Conservation (phyloP, 2,329 filamentous ascomycete species). For the Pseudocercospora musae region DNA sequence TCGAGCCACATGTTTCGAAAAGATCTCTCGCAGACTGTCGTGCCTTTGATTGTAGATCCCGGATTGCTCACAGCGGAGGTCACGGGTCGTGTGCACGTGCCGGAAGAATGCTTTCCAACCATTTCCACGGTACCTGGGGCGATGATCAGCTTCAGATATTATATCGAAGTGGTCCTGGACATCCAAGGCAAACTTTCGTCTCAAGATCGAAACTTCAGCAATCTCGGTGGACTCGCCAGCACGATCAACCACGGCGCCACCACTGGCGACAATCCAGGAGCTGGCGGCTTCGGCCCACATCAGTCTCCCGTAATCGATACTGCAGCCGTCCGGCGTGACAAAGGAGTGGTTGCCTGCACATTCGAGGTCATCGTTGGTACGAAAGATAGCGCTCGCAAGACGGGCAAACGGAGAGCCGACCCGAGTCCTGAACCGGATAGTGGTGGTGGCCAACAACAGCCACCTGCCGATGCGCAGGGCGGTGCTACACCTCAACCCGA, state of each 20-base stretch:
- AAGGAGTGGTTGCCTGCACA: conserved; percentile 81
- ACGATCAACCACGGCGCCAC: conserved; percentile 17
- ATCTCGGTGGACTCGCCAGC: conserved; percentile 26
- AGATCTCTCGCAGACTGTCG: conserved; percentile 83
- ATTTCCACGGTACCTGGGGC: conserved; percentile 85
- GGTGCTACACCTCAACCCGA: conserved; percentile 3
- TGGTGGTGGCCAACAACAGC: background rate
- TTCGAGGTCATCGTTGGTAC: conserved; percentile 89
- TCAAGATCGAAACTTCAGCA: conserved; percentile 55
- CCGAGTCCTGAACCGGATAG: conserved; percentile 5
- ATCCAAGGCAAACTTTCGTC: conserved; percentile 79
- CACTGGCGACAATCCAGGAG: conserved; percentile 9
- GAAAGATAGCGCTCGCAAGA: conserved; percentile 61
- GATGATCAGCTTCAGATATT: conserved; percentile 94
- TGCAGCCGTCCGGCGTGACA: conserved; percentile 78
- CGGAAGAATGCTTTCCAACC: conserved; percentile 87
- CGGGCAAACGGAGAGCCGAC: conserved; percentile 46
- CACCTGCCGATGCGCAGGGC: conserved; percentile 8
- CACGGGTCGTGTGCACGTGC: conserved; percentile 78
- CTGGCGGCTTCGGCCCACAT: conserved; percentile 4
- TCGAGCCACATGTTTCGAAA: conserved; percentile 94
- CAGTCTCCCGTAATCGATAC: conserved; percentile 75
- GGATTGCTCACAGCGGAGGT: conserved; percentile 72
- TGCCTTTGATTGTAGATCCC: conserved; percentile 84
- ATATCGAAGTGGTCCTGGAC: conserved; percentile 88